A percentile compares a stretch with the other conserved stretches of the same genome.
Conservation (phyloP, 371 early-diverging fungal genomes). For the Rozella allomycis region DNA sequence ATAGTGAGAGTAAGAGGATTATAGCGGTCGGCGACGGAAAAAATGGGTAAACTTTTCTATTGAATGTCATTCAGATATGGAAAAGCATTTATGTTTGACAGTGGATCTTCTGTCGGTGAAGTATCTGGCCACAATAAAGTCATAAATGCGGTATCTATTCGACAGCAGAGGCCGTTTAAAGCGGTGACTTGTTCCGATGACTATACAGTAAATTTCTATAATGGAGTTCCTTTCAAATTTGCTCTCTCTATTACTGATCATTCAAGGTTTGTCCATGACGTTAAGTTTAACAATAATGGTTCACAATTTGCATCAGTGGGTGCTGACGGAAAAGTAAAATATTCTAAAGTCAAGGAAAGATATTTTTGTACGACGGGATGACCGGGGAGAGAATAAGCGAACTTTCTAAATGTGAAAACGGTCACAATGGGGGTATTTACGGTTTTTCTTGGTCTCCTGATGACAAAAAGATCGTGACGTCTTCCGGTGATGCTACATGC, state of each 20-base stretch:
- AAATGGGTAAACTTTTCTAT: constrained; percentile 26
- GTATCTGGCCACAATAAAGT: constrained; percentile 70
- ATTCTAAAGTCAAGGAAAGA: constrained; percentile 10
- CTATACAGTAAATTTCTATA: constrained; percentile 60
- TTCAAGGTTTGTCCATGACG: constrained; percentile 66
- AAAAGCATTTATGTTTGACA: constrained; percentile 66
- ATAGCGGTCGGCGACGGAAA: constrained; percentile 88
- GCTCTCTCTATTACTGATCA: constrained; percentile 48
- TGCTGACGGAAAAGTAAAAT: constrained; percentile 53
- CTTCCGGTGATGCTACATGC: constrained; percentile 63
- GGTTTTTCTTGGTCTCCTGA: constrained; percentile 74
- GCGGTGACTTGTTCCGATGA: constrained; percentile 86
- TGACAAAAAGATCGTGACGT: constrained; percentile 45
- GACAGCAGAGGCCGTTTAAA: constrained; percentile 62
- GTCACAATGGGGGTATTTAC: constrained; percentile 60
- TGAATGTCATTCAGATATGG: constrained; percentile 34
- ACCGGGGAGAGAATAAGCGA: constrained; percentile 60
- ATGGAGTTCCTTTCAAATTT: constrained; percentile 75
- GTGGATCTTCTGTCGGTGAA: constrained; percentile 75
- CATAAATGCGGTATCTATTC: constrained; percentile 62
- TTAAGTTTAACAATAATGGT: constrained; percentile 52
- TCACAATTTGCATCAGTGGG: constrained; percentile 63
- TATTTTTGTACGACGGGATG: constrained; percentile 77
- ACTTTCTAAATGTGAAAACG: constrained; percentile 20
- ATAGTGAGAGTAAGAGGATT: constrained; percentile 73